phyloP scores from a whole-genome alignment of 768 basidiomycete species.

The Myochromella boudieri region DNA sequence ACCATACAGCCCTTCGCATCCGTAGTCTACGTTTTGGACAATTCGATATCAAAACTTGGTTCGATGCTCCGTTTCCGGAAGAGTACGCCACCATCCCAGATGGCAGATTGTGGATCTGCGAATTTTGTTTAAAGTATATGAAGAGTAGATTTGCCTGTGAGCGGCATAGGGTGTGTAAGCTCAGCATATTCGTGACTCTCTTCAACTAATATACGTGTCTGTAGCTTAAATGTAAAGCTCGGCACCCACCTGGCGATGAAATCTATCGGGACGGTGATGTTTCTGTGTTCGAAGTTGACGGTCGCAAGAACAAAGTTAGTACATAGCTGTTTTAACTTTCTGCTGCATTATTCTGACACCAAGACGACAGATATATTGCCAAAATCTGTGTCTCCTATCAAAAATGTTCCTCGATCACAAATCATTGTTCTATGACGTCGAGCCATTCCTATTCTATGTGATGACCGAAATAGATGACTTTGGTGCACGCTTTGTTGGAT shows the following conservation, averaged over 20 bases:
- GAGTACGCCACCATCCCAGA: slow-evolving; percentile 93
- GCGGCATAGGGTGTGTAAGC: slow-evolving; percentile 76
- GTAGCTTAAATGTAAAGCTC: slow-evolving; percentile 91
- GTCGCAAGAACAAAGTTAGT: slow-evolving; percentile 90
- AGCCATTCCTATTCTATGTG: slow-evolving; percentile 98
- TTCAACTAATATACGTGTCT: slow-evolving; percentile 1
- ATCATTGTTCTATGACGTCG: slow-evolving; percentile 98
- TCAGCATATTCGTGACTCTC: neutral
- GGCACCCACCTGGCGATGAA: slow-evolving; percentile 97
- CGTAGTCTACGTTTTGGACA: slow-evolving; percentile 86
- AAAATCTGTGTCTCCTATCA: slow-evolving; percentile 94
- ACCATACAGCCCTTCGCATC: slow-evolving; percentile 60
- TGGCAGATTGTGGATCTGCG: slow-evolving; percentile 93
- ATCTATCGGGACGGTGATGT: slow-evolving; percentile 89
- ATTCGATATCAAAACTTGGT: slow-evolving; percentile 97
- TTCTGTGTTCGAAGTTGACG: slow-evolving; percentile 97
- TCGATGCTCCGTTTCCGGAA: slow-evolving; percentile 97
- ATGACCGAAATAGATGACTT: slow-evolving; percentile 89
- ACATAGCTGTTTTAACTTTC: neutral
- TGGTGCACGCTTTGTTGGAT: slow-evolving; percentile 94
- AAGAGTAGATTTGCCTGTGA: slow-evolving; percentile 85
- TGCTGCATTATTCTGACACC: slow-evolving; percentile 6
- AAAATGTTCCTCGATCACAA: slow-evolving; percentile 99
- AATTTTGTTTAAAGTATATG: slow-evolving; percentile 98
- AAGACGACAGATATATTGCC: slow-evolving; percentile 84